Percentiles rank a stretch among this genome's conserved stretches.
Evolutionary conservation across 805 yeast species (phyloP).

Genomic region (Zygoascus tannicola): DNA sequence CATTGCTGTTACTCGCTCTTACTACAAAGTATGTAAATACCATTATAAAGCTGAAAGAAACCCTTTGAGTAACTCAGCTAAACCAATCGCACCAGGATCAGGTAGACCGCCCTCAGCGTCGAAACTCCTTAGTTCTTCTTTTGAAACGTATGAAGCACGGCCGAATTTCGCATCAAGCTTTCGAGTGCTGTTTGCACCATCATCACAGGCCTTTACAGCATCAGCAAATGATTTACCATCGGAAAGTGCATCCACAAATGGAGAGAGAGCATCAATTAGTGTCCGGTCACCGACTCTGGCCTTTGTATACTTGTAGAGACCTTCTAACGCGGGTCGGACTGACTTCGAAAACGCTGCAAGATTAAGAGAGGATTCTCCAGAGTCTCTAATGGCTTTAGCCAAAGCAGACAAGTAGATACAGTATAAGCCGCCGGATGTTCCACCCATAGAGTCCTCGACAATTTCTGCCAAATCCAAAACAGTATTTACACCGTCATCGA

Average conservation of each 20-base stretch:
- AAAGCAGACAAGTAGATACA: constrained; percentile 77
- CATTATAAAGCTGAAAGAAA: background rate
- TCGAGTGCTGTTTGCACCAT: constrained; percentile 71
- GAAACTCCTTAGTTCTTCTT: constrained; percentile 43
- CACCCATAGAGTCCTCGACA: constrained; percentile 92
- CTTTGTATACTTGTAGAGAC: constrained; percentile 74
- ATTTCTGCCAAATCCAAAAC: constrained; percentile 67
- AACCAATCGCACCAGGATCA: constrained; percentile 92
- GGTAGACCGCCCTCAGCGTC: constrained; percentile 49
- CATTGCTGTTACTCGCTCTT: background rate
- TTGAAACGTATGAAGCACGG: constrained; percentile 80
- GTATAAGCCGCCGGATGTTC: constrained; percentile 91
- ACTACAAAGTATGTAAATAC: background rate
- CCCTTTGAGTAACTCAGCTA: constrained; percentile 51
- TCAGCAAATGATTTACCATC: constrained; percentile 41
- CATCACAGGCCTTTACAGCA: constrained; percentile 48
- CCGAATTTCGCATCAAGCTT: constrained; percentile 79
- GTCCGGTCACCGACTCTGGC: constrained; percentile 89
- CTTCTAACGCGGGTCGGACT: constrained; percentile 47
- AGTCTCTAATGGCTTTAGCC: constrained; percentile 39
- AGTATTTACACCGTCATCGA: constrained; percentile 40
- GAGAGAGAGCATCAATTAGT: constrained; percentile 78
- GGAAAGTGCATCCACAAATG: constrained; percentile 61
- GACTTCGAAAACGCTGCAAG: constrained; percentile 21
- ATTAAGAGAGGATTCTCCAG: constrained; percentile 20